A percentile compares a stretch with the other conserved stretches of the same genome.
Conservation (phyloP, 768 basidiomycete genomes). For the Rhizopogon vulgaris region DNA sequence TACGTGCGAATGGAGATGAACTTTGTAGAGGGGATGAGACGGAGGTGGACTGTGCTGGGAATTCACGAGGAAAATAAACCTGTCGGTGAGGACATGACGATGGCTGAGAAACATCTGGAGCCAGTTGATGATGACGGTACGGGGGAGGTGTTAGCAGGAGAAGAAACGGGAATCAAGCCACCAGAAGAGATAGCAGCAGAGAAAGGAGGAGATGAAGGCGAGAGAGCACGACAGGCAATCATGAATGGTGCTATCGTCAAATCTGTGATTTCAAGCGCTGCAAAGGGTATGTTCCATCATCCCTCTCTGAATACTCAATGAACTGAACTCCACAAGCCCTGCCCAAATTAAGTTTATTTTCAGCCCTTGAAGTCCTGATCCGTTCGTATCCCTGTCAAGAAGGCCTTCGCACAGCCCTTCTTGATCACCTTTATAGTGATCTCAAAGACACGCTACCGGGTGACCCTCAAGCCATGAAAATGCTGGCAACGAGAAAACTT, state of each 20-base stretch:
- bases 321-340: constrained; percentile 25
- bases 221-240: constrained; percentile 57
- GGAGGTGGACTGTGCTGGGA: constrained; percentile 78
- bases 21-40: constrained; percentile 72
- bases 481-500: constrained; percentile 33
- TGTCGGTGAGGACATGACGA: constrained; percentile 8
- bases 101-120: constrained; percentile 11
- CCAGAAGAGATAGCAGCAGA: constrained; percentile 25
- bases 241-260: constrained; percentile 77
- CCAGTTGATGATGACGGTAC: constrained; percentile 20
- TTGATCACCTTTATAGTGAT: constrained; percentile 39
- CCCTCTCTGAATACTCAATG: constrained; percentile 7
- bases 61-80: constrained; percentile 34
- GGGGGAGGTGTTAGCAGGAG: constrained; percentile 7
- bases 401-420: constrained; percentile 32
- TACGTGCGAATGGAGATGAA: constrained; percentile 88
- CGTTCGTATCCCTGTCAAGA: constrained; percentile 36
- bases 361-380: constrained; percentile 36
- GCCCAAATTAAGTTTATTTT: constrained; percentile 36
- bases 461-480: constrained; percentile 31
- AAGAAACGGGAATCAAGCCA: constrained; percentile 14
- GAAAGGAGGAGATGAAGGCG: constrained; percentile 39
- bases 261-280: constrained; percentile 69
- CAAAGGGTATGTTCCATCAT: constrained; percentile 46
- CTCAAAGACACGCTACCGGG: constrained; percentile 30